Evolutionary conservation across 257 asterid species (phyloP), one percentile per base, ranked within the genome.

Genomic region (Solanum sejunctum): DNA sequence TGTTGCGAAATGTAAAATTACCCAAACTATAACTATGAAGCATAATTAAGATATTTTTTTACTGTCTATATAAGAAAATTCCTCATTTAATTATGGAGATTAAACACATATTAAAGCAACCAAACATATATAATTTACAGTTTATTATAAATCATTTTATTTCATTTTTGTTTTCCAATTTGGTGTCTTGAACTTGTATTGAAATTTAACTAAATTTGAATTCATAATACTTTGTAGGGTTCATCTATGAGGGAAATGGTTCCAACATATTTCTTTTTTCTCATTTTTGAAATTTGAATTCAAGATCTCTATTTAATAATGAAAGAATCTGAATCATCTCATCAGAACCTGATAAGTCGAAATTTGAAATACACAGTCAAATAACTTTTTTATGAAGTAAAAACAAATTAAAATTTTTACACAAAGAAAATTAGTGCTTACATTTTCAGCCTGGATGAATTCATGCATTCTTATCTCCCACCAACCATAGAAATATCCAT

Each of bases 291-390:
- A 5, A 12, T 10, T 21, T 2, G 1, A 60, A 60, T 0, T 45
- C 13, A 0, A 20, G 13, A 58, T 0, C 1, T 20, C 28, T 1
- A 2, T 11, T 58, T 58, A 2, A 58, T 18, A 8, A 20, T 3
- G 1, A 6, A 58, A 7, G 20, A 20, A 58, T 58, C 0, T 20
- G 1, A 58, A 58, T 1, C 66, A 58, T 58, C 64, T 0, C 28
- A 20, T 20, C 28, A 20, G 0, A 20, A 4, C 9, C 4, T 58
- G 13, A 1, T 67, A 16, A 21, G 23, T 67, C 43, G 49, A 67
- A 67, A 2, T 67, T 7, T 67, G 8, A 67, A 67, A 28, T 36
- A 36, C 7, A 15, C 1, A 20, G 1, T 41, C 79, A 70, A 70
- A 10, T 10, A 5, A 41, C 4, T 2, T 28, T 28, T 28, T 3